Evolutionary conservation across 257 asterid genomes (phyloP), one percentile per base, ranked within the genome.

Genomic region (Cynanchum wilfordii): DNA sequence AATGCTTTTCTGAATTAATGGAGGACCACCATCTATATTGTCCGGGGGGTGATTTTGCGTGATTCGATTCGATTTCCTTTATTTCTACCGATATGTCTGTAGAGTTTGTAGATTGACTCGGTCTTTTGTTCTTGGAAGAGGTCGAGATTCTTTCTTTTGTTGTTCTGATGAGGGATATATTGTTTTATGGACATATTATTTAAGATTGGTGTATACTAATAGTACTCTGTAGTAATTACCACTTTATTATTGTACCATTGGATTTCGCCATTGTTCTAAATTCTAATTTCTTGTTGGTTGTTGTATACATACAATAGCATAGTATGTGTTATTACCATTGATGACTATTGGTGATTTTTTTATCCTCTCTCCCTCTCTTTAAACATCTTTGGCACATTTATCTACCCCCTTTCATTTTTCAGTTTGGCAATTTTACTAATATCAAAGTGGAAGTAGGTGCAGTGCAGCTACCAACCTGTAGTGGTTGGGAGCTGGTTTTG

Each of bases 1-100:
- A 63, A 7, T 78, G 69, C 77, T 89, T 50, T 76, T 89, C 76
- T 87, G 75, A 79, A 58, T 22, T 33, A 33, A 4, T 33, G 38
- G 38, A 2, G 2, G 36, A 24, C 36, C 17, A 24, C 36, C 17
- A 10, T 65, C 29, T 12, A 47, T 24, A n/a, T 38, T 33, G 47
- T 64, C 17, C 6, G 50, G 11, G 10, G 16, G 33, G 30, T 24
- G 7, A 50, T 50, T 25, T 25, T 29, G 10, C 20, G 29, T 7
- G 11, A 58, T 44, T 30, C 1, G 0, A 60, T 27, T 12, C 38
- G 4, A 33, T 33, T 47, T 7, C 22, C 44, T 60, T 50, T 20
- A 6, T 29, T 62, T 16, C 3, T 0, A 4, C n/a, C 20, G 73
- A 50, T 36, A 66, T 50, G 3, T 58, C 38, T 55, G 75, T 49